Evolutionary conservation across 2,329 filamentous ascomycete genomes (phyloP).

Genomic region (Colletotrichum phormii): DNA sequence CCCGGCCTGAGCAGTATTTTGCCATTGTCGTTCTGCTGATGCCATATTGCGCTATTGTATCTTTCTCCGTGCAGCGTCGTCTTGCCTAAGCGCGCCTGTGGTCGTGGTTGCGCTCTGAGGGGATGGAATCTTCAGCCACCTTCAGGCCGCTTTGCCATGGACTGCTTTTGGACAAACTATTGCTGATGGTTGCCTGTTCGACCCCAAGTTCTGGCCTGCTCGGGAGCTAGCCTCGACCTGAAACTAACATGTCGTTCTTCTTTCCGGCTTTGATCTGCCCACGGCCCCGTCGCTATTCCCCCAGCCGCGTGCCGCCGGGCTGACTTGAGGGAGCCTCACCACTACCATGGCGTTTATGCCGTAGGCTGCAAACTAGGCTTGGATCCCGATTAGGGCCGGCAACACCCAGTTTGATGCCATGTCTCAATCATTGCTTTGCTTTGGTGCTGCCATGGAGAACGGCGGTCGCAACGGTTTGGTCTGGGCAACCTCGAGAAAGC

Average conservation of each 20-base stretch:
- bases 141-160: conserved; percentile 29
- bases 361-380: conserved; percentile 26
- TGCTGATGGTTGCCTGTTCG: conserved; percentile 30
- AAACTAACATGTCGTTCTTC: conserved; percentile 32
- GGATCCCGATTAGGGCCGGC: conserved; percentile 31
- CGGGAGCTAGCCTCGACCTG: conserved; percentile 33
- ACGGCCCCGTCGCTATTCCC: conserved; percentile 29
- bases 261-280: conserved; percentile 28
- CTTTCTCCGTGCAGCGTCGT: conserved; percentile 27
- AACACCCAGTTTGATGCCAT: conserved; percentile 26
- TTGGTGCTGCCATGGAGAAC: conserved; percentile 14
- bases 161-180: conserved; percentile 21
- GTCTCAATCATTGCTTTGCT: conserved; percentile 28
- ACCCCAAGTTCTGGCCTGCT: conserved; percentile 25
- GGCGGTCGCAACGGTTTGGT: conserved; percentile 10
- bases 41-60: conserved; percentile 33
- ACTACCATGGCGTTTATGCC: conserved; percentile 26
- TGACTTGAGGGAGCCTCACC: conserved; percentile 21
- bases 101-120: conserved; percentile 22
- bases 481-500: conserved; percentile 29
- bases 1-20: conserved; percentile 27
- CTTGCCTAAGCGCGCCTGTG: conserved; percentile 30
- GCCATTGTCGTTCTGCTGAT: conserved; percentile 32
- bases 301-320: conserved; percentile 25
- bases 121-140: conserved; percentile 32